A percentile compares a stretch with the other conserved stretches of the same genome.
These are phyloP conservation scores for Pleomassaria siparia DNA, from an alignment of 2,329 filamentous ascomycete genomes.

Conservation along the genomic window DNA sequence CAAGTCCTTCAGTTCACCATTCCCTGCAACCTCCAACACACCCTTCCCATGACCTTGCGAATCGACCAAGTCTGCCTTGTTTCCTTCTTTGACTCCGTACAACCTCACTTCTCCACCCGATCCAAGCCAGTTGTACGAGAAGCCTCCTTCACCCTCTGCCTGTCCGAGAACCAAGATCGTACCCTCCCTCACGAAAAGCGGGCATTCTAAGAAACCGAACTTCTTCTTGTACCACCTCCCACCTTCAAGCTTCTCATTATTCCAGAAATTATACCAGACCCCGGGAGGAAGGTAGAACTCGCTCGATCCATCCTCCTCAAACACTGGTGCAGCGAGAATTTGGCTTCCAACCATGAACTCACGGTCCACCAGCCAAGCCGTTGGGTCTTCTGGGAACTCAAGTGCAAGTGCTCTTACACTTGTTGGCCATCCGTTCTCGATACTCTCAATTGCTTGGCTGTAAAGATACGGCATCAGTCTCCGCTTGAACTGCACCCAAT, in stretches of 20 bases:
- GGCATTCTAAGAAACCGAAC: slow-evolving; percentile 43
- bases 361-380: slow-evolving; percentile 66
- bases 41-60: slow-evolving; percentile 33
- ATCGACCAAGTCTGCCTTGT: slow-evolving; percentile 40
- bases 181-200: slow-evolving; percentile 46
- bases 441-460: slow-evolving; percentile 53
- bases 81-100: slow-evolving; percentile 40
- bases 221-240: slow-evolving; percentile 49
- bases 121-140: slow-evolving; percentile 46
- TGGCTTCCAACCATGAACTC: slow-evolving; percentile 73
- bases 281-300: slow-evolving; percentile 66
- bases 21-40: slow-evolving; percentile 28
- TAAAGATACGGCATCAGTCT: slow-evolving; percentile 61
- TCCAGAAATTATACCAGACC: slow-evolving; percentile 54
- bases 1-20: slow-evolving; percentile 32
- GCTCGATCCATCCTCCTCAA: slow-evolving; percentile 62
- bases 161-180: slow-evolving; percentile 45
- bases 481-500: slow-evolving; percentile 57
- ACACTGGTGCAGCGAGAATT: slow-evolving; percentile 66
- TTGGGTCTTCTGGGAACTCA: slow-evolving; percentile 72
- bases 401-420: slow-evolving; percentile 65
- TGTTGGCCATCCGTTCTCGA: slow-evolving; percentile 60
- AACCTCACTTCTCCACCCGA: slow-evolving; percentile 42
- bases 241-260: slow-evolving; percentile 44
- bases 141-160: slow-evolving; percentile 40